Percentiles rank a stretch among this genome's conserved stretches.
Evolutionary conservation across 768 basidiomycete species (phyloP).

Genomic region (Leucocoprinus birnbaumii): DNA sequence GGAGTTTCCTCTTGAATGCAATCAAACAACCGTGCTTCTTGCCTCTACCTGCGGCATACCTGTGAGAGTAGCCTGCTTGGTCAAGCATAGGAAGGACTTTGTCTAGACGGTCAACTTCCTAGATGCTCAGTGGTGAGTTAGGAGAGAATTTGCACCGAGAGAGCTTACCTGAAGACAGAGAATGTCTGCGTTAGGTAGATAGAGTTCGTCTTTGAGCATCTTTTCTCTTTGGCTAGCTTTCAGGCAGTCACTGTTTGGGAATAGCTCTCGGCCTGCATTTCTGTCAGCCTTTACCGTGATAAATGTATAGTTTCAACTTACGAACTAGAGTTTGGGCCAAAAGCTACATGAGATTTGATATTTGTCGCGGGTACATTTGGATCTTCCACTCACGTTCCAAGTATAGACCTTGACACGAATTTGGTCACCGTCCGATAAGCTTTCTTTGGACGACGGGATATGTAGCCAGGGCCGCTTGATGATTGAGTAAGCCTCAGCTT

Average conservation of each 20-base stretch:
- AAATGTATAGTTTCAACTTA: constrained; percentile 36
- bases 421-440: constrained; percentile 17
- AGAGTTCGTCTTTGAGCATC: constrained; percentile 78
- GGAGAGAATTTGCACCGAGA: background rate
- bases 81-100: constrained; percentile 69
- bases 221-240: constrained; percentile 70
- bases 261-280: constrained; percentile 67
- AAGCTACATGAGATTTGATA: too few relatives aligned
- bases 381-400: constrained; percentile 70
- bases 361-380: too few relatives aligned
- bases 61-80: constrained; percentile 57
- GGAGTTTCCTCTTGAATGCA: constrained; percentile 57
- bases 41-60: constrained; percentile 63
- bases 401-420: constrained; percentile 60
- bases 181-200: constrained; percentile 71
- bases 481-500: constrained; percentile 15
- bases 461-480: constrained; percentile 39
- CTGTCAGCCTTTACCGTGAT: background rate
- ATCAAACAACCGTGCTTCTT: constrained; percentile 90
- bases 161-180: constrained; percentile 77
- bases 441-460: constrained; percentile 19
- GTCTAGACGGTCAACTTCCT: constrained; percentile 89
- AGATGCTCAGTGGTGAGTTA: background rate
- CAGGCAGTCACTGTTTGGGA: constrained; percentile 83
- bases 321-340: constrained; percentile 80